Base-by-base conservation (phyloP, 1,284 basidiomycete species). In the Leccinum pseudoinsigne region DNA sequence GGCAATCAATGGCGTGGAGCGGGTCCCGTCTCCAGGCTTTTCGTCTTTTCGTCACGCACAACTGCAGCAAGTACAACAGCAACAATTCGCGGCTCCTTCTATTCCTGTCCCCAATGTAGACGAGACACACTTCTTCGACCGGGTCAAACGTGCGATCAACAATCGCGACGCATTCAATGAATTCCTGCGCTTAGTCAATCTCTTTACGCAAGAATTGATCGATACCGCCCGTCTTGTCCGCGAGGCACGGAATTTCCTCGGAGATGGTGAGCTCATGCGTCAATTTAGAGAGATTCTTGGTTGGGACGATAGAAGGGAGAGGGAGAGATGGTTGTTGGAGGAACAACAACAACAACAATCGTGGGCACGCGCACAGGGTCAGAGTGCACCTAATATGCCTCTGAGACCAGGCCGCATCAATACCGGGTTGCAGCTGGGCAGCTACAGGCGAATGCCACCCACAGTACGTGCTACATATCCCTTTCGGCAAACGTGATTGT, bases 181-280 rank as follows among this genome's bases (percentile, higher is more conserved):
- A 78, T 98, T 99, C 79, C 81, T 99, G 68, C 98, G 97, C 76
- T 82, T 98, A 62, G 86, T 98, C 73, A 98, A 98, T 74, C 82
- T 98, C 2, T 99, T 97, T 76, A 93, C 94, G 2, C 94, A 98
- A 74, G 94, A 96, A 62, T 89, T 93, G 70, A 96, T 99, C 71
- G 94, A 98, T 71, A 87, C 89, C 16, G 86, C 89, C 54, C 87
- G 90, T 8, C 84, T 98, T 10, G 85, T 98, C 56, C 83, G 85
- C 61, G 87, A 91, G 69, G 82, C 83, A 53, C 78, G 83, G 18
- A 82, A 83, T 64, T 92, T 86, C 70, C 76, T 92, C 12, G 87
- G 86, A 0, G 86, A 90, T 14, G 81, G 82, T 1, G 95, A 97
- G 62, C 80, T 98, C 34, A 88, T 95, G 86, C 34, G 81, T 18